A percentile compares a stretch with the other conserved stretches of the same genome.
phyloP scores from a whole-genome alignment of 495 filamentous ascomycete species.

The Hypoxylon trugodes region DNA sequence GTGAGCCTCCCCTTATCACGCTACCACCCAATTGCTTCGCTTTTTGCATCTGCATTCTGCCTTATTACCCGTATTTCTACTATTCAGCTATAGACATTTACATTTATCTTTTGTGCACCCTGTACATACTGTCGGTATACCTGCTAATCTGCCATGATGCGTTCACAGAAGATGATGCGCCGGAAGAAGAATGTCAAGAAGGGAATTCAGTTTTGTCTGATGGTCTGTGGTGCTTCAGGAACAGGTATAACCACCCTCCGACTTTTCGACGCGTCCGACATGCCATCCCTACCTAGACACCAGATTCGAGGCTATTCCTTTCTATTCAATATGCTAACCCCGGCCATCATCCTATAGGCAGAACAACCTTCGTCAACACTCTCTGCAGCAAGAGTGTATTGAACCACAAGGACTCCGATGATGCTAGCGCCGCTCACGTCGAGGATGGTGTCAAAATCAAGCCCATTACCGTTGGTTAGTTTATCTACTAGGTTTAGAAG shows the following conservation, averaged over 20 bases:
- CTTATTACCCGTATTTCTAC: conserved; percentile 4
- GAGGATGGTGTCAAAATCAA: conserved; percentile 98
- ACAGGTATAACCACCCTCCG: conserved; percentile 73
- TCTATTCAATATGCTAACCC: conserved; percentile 37
- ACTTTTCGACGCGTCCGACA: conserved; percentile 19
- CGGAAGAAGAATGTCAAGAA: conserved; percentile 99
- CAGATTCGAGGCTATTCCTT: not conserved
- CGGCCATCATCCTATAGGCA: conserved; percentile 63
- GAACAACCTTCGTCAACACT: conserved; percentile 99
- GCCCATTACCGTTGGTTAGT: conserved; percentile 95
- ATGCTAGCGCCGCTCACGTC: conserved; percentile 84
- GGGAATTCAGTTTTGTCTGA: conserved; percentile 99
- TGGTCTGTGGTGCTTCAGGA: conserved; percentile 98
- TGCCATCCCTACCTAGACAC: conserved; percentile 1
- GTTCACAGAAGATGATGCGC: conserved; percentile 86
- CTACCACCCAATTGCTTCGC: conserved; percentile 33
- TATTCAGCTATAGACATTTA: conserved; percentile 4
- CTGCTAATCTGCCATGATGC: conserved; percentile 50
- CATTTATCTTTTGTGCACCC: conserved; percentile 5
- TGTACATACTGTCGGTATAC: conserved; percentile 15
- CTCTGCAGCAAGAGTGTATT: conserved; percentile 96
- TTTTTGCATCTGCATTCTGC: conserved; percentile 10
- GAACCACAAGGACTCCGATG: conserved; percentile 86
- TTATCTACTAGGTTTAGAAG: not conserved
- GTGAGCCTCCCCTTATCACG: conserved; percentile 48